Conservation (phyloP, 177 flowering plant genomes). For the Vitis hybrid region DNA sequence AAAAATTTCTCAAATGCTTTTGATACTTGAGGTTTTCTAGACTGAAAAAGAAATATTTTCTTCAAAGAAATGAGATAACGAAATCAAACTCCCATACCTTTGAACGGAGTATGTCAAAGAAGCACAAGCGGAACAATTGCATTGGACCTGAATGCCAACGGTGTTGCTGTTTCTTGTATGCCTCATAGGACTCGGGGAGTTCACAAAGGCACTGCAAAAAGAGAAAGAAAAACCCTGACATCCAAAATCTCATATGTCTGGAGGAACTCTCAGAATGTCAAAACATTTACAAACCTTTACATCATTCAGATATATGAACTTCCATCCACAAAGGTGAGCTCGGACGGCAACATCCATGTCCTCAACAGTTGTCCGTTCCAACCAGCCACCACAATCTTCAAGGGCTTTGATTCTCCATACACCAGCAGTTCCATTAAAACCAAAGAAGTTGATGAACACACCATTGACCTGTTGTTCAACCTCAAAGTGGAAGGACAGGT, state of each 20-base stretch:
- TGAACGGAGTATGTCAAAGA: slow-evolving; percentile 65
- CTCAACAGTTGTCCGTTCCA: slow-evolving; percentile 95
- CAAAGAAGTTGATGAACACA: slow-evolving; percentile 85
- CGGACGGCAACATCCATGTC: slow-evolving; percentile 99
- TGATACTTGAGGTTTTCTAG: neutral
- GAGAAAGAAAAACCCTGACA: neutral
- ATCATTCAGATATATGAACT: slow-evolving; percentile 86
- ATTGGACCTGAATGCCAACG: slow-evolving; percentile 99
- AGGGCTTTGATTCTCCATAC: slow-evolving; percentile 98
- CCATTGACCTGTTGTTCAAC: slow-evolving; percentile 99
- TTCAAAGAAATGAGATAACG: neutral
- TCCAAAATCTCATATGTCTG: neutral
- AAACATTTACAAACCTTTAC: slow-evolving; percentile 59
- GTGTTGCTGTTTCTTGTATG: slow-evolving; percentile 93
- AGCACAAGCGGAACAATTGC: slow-evolving; percentile 89
- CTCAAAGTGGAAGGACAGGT: slow-evolving; percentile 90
- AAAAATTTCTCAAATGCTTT: neutral
- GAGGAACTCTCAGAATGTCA: neutral
- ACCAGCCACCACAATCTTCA: slow-evolving; percentile 97
- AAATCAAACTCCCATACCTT: slow-evolving; percentile 47
- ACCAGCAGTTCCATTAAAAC: slow-evolving; percentile 99
- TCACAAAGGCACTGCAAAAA: slow-evolving; percentile 80
- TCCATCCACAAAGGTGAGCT: slow-evolving; percentile 98
- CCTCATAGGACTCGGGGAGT: slow-evolving; percentile 93
- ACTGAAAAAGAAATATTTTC: neutral